These are phyloP conservation scores for Perilla frutescens DNA, from an alignment of 257 asterid genomes.

Conservation along the genomic window DNA sequence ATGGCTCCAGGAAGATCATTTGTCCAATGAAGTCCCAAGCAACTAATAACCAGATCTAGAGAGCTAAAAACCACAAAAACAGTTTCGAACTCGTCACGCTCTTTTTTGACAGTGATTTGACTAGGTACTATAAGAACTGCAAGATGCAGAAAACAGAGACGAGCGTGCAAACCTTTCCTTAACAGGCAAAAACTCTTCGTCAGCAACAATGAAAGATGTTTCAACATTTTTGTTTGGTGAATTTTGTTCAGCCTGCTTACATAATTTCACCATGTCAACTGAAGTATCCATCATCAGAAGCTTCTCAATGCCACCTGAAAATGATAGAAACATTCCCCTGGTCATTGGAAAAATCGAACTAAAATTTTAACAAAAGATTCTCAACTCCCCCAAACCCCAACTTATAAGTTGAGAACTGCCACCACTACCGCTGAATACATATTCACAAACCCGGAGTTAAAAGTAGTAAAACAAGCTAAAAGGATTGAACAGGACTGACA, in stretches of 20 bases:
- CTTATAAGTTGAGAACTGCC: constrained; percentile 9
- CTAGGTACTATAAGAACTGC: not conserved
- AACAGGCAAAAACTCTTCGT: constrained; percentile 90
- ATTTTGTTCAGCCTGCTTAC: constrained; percentile 65
- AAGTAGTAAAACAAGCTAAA: constrained; percentile 5
- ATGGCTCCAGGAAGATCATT: constrained; percentile 99
- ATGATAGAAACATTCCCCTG: constrained; percentile 22
- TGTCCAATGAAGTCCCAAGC: constrained; percentile 99
- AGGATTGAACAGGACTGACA: constrained; percentile 21
- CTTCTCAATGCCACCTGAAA: constrained; percentile 83
- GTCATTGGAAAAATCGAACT: not conserved
- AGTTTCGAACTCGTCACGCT: not conserved
- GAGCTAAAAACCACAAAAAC: constrained; percentile 55
- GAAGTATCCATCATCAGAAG: constrained; percentile 92
- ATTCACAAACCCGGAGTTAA: constrained; percentile 9
- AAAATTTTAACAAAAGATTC: not conserved
- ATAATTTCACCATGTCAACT: constrained; percentile 74
- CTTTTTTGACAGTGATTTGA: not conserved
- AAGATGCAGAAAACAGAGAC: constrained; percentile 23
- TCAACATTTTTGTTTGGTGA: constrained; percentile 62
- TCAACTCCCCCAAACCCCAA: no score
- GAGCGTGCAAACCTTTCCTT: constrained; percentile 64
- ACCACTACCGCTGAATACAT: not conserved
- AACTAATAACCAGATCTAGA: constrained; percentile 79
- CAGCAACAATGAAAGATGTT: constrained; percentile 79